Evolutionary conservation across 257 asterid species (phyloP).

Genomic region (Verbena officinalis): DNA sequence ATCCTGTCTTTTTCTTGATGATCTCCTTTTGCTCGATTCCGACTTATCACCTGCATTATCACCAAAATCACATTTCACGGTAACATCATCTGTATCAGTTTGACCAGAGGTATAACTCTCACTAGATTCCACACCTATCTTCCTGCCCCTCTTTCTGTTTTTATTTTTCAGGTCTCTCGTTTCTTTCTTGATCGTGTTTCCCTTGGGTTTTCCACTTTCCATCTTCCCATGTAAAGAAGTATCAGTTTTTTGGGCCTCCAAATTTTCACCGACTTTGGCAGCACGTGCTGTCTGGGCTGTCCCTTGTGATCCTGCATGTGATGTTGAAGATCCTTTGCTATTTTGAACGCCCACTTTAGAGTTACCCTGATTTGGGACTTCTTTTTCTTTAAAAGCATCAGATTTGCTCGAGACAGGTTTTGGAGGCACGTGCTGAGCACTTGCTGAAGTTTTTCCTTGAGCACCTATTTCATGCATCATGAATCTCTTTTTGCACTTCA

Average conservation of each 20-base stretch:
- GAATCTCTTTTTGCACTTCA: conserved; percentile 39
- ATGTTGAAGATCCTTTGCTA: conserved; percentile 25
- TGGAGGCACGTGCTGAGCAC: conserved; percentile 30
- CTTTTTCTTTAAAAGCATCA: conserved; percentile 28
- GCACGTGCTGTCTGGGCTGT: conserved; percentile 25
- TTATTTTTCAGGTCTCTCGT: conserved; percentile 26
- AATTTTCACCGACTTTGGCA: conserved; percentile 22
- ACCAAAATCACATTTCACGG: conserved; percentile 31
- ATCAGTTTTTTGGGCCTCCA: conserved; percentile 27
- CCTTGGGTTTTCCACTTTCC: conserved; percentile 15
- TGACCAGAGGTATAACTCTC: conserved; percentile 32
- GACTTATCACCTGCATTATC: neutral
- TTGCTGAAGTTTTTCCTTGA: conserved; percentile 23
- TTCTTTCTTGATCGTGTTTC: conserved; percentile 23
- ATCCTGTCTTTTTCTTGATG: conserved; percentile 55
- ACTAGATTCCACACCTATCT: conserved; percentile 33
- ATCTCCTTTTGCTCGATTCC: conserved; percentile 34
- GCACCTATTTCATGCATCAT: conserved; percentile 26
- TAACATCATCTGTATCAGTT: conserved; percentile 33
- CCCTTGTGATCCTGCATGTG: conserved; percentile 29
- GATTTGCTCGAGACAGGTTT: conserved; percentile 34
- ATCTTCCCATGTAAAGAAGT: conserved; percentile 23
- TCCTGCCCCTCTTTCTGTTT: conserved; percentile 40
- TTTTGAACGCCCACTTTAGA: conserved; percentile 23
- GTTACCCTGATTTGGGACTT: conserved; percentile 19